Evolutionary conservation across 768 basidiomycete species (phyloP).

Genomic region (Paxillus rubicundulus): DNA sequence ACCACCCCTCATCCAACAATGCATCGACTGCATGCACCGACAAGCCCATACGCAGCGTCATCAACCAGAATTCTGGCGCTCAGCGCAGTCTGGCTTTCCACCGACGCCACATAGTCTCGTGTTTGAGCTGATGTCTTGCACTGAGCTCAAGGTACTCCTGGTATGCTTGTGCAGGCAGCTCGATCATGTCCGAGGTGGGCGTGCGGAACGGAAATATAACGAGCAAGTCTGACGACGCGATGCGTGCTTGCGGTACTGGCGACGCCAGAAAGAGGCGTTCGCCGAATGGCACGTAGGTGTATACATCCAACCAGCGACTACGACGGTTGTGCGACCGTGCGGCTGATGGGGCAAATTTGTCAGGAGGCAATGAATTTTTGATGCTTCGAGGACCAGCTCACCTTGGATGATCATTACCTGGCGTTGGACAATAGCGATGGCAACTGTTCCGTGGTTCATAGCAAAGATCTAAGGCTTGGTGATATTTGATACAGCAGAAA

Average conservation of each 20-base stretch:
- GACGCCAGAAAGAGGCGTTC: constrained; percentile 64
- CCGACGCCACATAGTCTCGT: constrained; percentile 58
- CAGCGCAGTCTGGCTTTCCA: constrained; percentile 36
- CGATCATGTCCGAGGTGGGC: constrained; percentile 53
- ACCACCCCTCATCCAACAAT: neutral
- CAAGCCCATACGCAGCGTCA: neutral
- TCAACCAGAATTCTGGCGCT: neutral
- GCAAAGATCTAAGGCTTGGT: constrained; percentile 9
- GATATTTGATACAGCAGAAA: constrained; percentile 14
- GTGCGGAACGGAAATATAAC: constrained; percentile 44
- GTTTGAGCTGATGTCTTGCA: constrained; percentile 49
- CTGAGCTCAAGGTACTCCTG: constrained; percentile 55
- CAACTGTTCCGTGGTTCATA: constrained; percentile 58
- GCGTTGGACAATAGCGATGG: constrained; percentile 66
- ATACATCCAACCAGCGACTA: constrained; percentile 65
- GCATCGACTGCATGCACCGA: neutral
- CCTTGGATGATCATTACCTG: constrained; percentile 71
- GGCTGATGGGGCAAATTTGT: constrained; percentile 36
- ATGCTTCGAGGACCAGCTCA: constrained; percentile 21
- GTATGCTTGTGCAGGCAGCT: constrained; percentile 59
- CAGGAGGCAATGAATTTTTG: constrained; percentile 2
- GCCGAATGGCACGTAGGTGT: constrained; percentile 62
- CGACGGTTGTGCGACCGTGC: constrained; percentile 51
- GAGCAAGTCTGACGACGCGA: constrained; percentile 56
- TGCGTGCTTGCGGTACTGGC: constrained; percentile 59